phyloP scores from a whole-genome alignment of 1,284 basidiomycete species.

The Leccinum griseonigrum region DNA sequence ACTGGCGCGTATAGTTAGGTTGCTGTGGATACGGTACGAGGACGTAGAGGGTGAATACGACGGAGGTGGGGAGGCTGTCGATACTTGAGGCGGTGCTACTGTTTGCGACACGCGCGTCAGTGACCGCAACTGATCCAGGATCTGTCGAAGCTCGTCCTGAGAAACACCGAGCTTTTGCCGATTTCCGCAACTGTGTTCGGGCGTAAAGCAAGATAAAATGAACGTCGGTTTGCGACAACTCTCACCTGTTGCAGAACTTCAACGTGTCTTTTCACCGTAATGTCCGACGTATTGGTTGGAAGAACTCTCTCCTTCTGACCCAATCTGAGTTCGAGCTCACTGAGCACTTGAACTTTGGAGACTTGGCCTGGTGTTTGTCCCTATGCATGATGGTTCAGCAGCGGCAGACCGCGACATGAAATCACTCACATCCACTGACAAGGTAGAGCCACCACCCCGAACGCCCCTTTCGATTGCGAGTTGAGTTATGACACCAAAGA shows the following conservation, averaged over 20 bases:
- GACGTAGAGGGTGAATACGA: conserved; percentile 13
- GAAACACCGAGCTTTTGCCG: conserved; percentile 79
- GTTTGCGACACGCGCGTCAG: conserved; percentile 48
- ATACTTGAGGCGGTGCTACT: conserved; percentile 36
- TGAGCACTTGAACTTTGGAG: conserved; percentile 72
- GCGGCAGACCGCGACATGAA: neutral
- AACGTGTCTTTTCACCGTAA: conserved; percentile 61
- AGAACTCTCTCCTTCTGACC: conserved; percentile 70
- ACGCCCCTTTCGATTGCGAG: conserved; percentile 74
- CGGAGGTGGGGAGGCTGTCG: conserved; percentile 18
- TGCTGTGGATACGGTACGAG: conserved; percentile 29
- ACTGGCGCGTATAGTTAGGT: conserved; percentile 23
- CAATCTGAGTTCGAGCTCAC: conserved; percentile 76
- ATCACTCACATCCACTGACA: conserved; percentile 35
- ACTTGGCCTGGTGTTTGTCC: conserved; percentile 43
- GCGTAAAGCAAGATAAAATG: conserved; percentile 9
- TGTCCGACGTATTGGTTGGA: conserved; percentile 67
- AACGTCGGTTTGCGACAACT: neutral
- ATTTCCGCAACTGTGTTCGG: conserved; percentile 60
- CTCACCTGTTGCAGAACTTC: conserved; percentile 72
- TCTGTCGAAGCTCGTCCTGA: conserved; percentile 77
- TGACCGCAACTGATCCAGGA: conserved; percentile 71
- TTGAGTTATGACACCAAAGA: conserved; percentile 78
- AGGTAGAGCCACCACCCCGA: conserved; percentile 58
- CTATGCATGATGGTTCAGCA: conserved; percentile 10